Evolutionary conservation across 164 flowering plant genomes (phyloP).

Genomic region (Macadamia tetraphylla): DNA sequence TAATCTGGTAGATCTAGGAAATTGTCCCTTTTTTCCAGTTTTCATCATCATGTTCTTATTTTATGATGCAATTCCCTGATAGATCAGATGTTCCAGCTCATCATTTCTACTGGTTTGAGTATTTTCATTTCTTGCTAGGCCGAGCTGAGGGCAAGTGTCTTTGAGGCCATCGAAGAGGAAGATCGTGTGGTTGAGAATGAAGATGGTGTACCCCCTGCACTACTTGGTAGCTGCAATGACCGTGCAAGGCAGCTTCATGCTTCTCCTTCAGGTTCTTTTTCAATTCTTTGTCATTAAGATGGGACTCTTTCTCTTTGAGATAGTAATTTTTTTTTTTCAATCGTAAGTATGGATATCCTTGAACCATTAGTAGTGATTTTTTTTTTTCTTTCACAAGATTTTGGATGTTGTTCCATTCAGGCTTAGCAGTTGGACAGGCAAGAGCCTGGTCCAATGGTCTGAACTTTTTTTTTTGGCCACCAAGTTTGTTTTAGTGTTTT

Average conservation of each 20-base stretch:
- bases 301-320: neutral
- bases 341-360: too few species aligned
- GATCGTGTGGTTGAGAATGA: constrained; percentile 74
- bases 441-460: too few species aligned
- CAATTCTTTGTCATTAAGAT: neutral
- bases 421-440: too few species aligned
- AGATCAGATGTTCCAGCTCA: neutral
- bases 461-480: too few species aligned
- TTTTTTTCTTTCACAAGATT: too few species aligned
- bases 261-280: constrained; percentile 79
- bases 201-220: constrained; percentile 80
- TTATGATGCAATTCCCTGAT: neutral
- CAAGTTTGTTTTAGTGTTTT: too few species aligned
- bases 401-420: too few species aligned
- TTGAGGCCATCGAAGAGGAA: constrained; percentile 98
- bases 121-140: constrained; percentile 41
- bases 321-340: too few species aligned
- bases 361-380: too few species aligned
- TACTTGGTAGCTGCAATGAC: constrained; percentile 96
- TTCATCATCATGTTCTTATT: neutral
- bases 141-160: constrained; percentile 96
- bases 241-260: constrained; percentile 95
- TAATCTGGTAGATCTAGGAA: too few species aligned
- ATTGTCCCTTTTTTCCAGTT: neutral
- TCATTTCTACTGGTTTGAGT: neutral